Evolutionary conservation across 129 eudicot species (phyloP).

Genomic region (Arctium minus): DNA sequence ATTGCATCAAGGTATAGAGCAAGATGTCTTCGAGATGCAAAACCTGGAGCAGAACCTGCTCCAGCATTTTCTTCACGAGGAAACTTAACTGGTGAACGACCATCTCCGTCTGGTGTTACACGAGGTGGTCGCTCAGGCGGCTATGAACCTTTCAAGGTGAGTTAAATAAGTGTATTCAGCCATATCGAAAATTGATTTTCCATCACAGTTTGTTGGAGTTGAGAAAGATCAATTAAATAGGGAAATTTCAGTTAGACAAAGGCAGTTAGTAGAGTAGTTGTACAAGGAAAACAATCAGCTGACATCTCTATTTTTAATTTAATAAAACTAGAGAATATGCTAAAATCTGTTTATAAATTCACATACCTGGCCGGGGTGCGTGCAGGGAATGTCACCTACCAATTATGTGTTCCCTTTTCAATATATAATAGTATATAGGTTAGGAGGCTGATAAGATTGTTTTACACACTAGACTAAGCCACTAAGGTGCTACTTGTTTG

Average conservation of each 20-base stretch:
- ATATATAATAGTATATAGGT: too few species aligned
- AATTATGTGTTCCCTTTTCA: too few species aligned
- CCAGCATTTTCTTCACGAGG: conserved; percentile 31
- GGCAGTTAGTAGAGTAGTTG: too few species aligned
- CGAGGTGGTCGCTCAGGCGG: conserved; percentile 32
- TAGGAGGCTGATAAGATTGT: too few species aligned
- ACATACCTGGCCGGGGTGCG: too few species aligned
- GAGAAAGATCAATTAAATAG: neutral
- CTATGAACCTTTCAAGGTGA: conserved; percentile 36
- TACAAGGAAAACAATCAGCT: too few species aligned
- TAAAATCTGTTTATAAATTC: too few species aligned
- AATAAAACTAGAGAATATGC: too few species aligned
- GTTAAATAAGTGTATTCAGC: neutral
- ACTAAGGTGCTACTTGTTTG: too few species aligned
- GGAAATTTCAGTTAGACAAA: neutral
- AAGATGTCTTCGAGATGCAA: conserved; percentile 50
- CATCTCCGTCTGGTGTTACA: conserved; percentile 25
- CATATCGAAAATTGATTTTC: neutral
- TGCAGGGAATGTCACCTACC: too few species aligned
- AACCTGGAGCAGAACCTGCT: conserved; percentile 33
- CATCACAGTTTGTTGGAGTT: neutral
- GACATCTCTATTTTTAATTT: too few species aligned
- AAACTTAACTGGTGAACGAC: conserved; percentile 24
- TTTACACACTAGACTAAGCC: too few species aligned
- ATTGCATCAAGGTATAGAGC: conserved; percentile 53